Evolutionary conservation across 83 land plant species (phyloP).

Genomic region (Picea abies): DNA sequence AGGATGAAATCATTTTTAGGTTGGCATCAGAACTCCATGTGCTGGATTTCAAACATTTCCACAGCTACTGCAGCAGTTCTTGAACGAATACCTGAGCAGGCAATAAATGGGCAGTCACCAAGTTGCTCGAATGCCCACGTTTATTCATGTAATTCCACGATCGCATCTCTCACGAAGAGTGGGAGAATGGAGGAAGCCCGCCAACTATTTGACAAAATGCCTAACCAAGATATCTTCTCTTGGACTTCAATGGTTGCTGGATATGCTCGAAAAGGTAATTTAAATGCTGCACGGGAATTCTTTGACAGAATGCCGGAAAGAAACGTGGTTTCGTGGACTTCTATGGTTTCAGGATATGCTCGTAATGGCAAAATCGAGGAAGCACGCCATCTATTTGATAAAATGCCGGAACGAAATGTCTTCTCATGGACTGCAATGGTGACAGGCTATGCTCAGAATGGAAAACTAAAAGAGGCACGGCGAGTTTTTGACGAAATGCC

Average conservation of each 20-base stretch:
- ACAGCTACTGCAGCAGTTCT: too few relatives aligned
- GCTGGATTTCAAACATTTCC: too few relatives aligned
- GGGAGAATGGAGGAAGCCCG: background rate
- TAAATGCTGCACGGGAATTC: constrained; percentile 31
- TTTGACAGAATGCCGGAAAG: constrained; percentile 37
- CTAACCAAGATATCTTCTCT: background rate
- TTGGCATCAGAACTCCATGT: too few relatives aligned
- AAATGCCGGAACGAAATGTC: constrained; percentile 3
- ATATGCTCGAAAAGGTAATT: constrained; percentile 11
- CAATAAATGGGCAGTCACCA: too few relatives aligned
- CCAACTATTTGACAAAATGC: constrained; percentile 14
- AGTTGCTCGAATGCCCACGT: too few relatives aligned
- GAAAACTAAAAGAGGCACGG: background rate
- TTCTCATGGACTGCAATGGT: constrained; percentile 3
- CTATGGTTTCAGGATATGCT: background rate
- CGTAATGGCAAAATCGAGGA: background rate
- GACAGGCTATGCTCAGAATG: background rate
- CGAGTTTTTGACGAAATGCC: background rate
- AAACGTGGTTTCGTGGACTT: constrained; percentile 34
- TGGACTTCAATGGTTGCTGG: constrained; percentile 15
- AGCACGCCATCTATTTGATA: background rate
- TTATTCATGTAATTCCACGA: too few relatives aligned
- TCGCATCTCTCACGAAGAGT: too few relatives aligned
- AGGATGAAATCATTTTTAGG: too few relatives aligned
- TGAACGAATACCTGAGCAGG: too few relatives aligned